Evolutionary conservation across 2,329 filamentous ascomycete genomes (phyloP).

Genomic region (Penicillium palitans): DNA sequence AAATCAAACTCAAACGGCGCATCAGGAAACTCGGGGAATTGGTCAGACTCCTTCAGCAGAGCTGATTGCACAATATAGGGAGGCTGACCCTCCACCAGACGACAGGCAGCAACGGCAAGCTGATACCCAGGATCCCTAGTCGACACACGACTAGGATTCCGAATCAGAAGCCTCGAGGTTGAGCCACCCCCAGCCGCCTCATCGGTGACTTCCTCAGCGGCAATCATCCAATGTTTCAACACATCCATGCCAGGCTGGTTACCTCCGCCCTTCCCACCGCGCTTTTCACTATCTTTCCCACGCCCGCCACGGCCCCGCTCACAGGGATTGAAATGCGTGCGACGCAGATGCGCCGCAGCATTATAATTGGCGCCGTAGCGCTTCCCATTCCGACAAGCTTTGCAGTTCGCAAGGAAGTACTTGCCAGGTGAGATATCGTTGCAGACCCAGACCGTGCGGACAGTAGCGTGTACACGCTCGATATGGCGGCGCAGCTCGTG

Average conservation of each 20-base stretch:
- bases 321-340: conserved; percentile 79
- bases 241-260: conserved; percentile 62
- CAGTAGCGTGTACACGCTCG: conserved; percentile 64
- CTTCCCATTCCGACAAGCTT: conserved; percentile 74
- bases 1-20: conserved; percentile 33
- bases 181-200: conserved; percentile 17
- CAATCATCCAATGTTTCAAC: conserved; percentile 61
- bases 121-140: conserved; percentile 3
- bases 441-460: conserved; percentile 63
- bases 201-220: conserved; percentile 53
- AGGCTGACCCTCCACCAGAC: neutral
- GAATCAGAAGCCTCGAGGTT: neutral
- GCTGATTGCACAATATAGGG: conserved; percentile 30
- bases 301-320: conserved; percentile 56
- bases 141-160: neutral
- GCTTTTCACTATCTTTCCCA: conserved; percentile 59
- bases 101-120: neutral
- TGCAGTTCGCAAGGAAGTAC: conserved; percentile 76
- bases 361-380: conserved; percentile 92
- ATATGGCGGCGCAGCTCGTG: conserved; percentile 75
- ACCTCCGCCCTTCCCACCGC: conserved; percentile 63
- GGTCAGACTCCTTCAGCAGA: conserved; percentile 33
- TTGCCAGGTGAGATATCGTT: conserved; percentile 59
- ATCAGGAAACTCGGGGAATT: conserved; percentile 22
- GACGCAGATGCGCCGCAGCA: conserved; percentile 82